Base-by-base conservation (phyloP, 495 filamentous ascomycete species). In the Daldinia grandis region DNA sequence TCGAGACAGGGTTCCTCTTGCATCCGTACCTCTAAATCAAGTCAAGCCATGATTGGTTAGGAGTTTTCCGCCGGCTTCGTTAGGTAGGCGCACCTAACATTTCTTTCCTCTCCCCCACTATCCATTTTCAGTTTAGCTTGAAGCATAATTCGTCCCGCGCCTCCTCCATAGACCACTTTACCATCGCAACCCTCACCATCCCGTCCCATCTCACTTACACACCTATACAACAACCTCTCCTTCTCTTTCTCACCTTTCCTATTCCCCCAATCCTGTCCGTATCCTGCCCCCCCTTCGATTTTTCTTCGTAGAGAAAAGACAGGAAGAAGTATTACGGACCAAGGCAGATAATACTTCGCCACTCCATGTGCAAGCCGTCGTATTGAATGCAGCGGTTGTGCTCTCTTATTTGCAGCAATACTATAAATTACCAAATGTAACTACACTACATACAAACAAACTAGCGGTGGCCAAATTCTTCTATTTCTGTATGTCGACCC, bases 31-130 rank as follows among this genome's bases (percentile, higher is more conserved):
- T 44, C 40, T 44, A 47, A 3, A 19, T 47, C 9, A 47, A 24
- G 4, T 47, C 4, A 24, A 56, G 15, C 9, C 8, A 1, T 38
- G 19, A 55, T 64, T 55, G 51, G 50, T 31, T 47, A 33, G 44
- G 49, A 61, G 40, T 25, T 58, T 51, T 68, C 42, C 17, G 42
- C 19, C 19, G 19, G 42, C 7, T 47, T 21, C 9, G 8, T 47
- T 47, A 47, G 42, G 19, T 24, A 19, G 9, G 17, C 17, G 5
- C 15, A 38, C 12, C 35, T 61, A 61, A 27, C 35, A 40, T 40
- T 63, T 54, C 60, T 51, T 25, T 28, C 25, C 49, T n/a, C 25
- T 51, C 70, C 70, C 70, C 70, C 70, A 73, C 70, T 53, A 69
- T 69, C 70, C 35, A 10, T 15, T 62, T 73, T 54, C 5, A n/a